Percentiles rank a stretch among this genome's conserved stretches.
Conservation (phyloP, 768 basidiomycete genomes). For the Tylopilus subfusipes region DNA sequence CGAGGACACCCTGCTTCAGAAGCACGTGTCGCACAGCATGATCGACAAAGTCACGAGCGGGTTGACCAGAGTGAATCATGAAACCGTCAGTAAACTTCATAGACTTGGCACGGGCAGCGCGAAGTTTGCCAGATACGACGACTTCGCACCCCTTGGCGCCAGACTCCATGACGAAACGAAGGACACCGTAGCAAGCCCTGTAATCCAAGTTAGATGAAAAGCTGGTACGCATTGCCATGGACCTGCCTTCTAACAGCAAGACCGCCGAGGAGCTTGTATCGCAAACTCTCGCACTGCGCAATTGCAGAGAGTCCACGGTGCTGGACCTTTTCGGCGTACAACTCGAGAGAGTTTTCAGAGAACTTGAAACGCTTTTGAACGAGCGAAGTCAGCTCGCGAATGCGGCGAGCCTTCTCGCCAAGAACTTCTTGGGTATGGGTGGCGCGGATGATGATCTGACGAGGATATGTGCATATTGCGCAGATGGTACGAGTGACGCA, state of each 20-base stretch:
- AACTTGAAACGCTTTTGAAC: slow-evolving; percentile 99
- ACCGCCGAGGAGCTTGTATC: slow-evolving; percentile 99
- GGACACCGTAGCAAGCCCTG: slow-evolving; percentile 98
- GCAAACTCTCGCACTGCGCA: slow-evolving; percentile 96
- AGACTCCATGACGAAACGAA: slow-evolving; percentile 99
- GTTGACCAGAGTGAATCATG: slow-evolving; percentile 99
- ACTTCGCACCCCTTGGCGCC: slow-evolving; percentile 99
- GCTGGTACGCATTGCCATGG: neutral
- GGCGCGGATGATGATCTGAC: slow-evolving; percentile 96
- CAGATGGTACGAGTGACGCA: neutral
- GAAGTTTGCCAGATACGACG: slow-evolving; percentile 98
- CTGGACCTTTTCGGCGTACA: slow-evolving; percentile 99
- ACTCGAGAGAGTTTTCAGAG: slow-evolving; percentile 97
- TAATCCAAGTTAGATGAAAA: slow-evolving; percentile 1
- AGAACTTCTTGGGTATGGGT: slow-evolving; percentile 99
- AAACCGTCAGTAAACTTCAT: slow-evolving; percentile 99
- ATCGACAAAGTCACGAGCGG: slow-evolving; percentile 94
- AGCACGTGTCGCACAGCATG: slow-evolving; percentile 97
- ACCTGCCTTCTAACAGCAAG: slow-evolving; percentile 95
- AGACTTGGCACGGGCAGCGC: slow-evolving; percentile 98
- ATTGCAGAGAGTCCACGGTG: slow-evolving; percentile 97
- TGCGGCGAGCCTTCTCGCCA: slow-evolving; percentile 98
- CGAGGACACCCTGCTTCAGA: slow-evolving; percentile 96
- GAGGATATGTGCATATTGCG: neutral
- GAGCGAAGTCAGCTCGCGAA: slow-evolving; percentile 96